Evolutionary conservation across 306 rosid genomes (phyloP).

Genomic region (Dryas drummondii): DNA sequence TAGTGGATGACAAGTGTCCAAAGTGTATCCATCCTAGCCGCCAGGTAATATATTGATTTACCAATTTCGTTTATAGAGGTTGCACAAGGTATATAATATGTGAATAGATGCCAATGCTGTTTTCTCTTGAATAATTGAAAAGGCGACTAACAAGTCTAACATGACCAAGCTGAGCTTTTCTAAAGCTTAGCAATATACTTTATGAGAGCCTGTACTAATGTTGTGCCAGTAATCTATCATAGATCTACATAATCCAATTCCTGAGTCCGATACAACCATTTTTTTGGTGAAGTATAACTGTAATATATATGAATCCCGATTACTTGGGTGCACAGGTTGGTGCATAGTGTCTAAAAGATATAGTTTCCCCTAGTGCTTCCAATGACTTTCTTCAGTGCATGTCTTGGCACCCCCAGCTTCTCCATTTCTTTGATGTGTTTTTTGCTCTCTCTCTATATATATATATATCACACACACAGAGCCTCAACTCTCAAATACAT

Average conservation of each 20-base stretch:
- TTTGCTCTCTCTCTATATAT: background rate
- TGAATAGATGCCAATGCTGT: background rate
- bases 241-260: too few species aligned
- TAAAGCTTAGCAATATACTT: too few species aligned
- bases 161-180: background rate
- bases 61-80: background rate
- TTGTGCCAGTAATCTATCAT: too few species aligned
- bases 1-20: conserved; percentile 17
- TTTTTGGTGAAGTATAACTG: too few species aligned
- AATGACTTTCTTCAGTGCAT: background rate
- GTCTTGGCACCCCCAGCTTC: background rate
- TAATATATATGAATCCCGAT: too few species aligned
- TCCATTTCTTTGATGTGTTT: background rate
- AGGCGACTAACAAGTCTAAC: background rate
- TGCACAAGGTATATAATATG: background rate
- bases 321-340: too few species aligned
- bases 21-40: conserved; percentile 19
- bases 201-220: too few species aligned
- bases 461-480: background rate
- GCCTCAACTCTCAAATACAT: background rate
- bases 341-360: too few species aligned
- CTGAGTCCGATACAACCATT: too few species aligned
- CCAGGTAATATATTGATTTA: conserved; percentile 21
- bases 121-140: background rate
- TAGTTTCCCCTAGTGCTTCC: background rate